Percentiles rank a stretch among this genome's conserved stretches.
Conservation (phyloP, 768 basidiomycete genomes). For the Termitomyces sp. region DNA sequence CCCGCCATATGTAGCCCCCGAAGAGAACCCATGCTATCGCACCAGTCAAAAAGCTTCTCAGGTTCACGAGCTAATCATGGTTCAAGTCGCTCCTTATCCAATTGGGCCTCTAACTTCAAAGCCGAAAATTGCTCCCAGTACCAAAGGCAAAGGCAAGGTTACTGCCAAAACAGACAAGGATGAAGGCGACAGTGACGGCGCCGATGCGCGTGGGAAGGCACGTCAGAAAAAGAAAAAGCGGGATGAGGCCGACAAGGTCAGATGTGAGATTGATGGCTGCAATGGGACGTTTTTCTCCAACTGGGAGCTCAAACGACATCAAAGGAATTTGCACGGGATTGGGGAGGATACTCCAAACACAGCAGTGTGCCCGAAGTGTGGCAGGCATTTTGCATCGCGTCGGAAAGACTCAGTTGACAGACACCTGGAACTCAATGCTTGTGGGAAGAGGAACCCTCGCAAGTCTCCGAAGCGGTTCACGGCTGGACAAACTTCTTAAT, state of each 20-base stretch:
- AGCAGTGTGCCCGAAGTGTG: conserved; percentile 1
- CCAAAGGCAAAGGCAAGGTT: not conserved
- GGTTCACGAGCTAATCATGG: not conserved
- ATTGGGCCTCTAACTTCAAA: not conserved
- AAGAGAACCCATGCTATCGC: not conserved
- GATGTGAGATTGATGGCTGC: conserved; percentile 1
- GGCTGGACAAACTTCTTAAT: not conserved
- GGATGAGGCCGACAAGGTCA: not conserved
- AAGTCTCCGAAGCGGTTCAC: not conserved
- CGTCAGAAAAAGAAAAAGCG: conserved; percentile 1
- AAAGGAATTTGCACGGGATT: conserved; percentile 1
- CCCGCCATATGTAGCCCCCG: not conserved
- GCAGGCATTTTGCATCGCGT: not conserved
- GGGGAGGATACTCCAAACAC: not conserved
- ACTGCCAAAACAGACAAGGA: not conserved
- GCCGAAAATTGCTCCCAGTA: not conserved
- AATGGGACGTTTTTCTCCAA: conserved; percentile 4
- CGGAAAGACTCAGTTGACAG: conserved; percentile 5
- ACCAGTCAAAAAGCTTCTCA: not conserved
- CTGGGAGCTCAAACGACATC: conserved; percentile 6
- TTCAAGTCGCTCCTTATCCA: conserved; percentile 1
- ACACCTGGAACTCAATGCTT: conserved; percentile 1
- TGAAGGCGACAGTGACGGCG: not conserved
- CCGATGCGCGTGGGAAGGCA: not conserved
- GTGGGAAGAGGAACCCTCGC: conserved; percentile 5